Base-by-base conservation (phyloP, 108 stramenopile genomes). In the Skeletonema costatum region DNA sequence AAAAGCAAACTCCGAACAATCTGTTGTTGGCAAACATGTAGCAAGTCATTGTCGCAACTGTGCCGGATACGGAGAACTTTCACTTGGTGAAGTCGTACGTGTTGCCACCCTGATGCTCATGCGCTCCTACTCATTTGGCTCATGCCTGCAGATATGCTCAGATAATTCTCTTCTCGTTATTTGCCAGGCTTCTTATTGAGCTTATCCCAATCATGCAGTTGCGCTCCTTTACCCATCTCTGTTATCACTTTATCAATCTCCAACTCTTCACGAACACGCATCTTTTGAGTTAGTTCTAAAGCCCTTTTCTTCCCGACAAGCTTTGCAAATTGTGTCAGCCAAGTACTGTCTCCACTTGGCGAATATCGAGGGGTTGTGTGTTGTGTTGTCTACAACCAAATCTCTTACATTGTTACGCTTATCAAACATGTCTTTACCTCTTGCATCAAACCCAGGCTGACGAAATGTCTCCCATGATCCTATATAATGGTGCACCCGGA, bases 281-380 rank as follows among this genome's bases (percentile, higher is more conserved):
- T 32, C 53, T 59, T 2, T 61, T 69, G 59, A 2, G 68, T 59
- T 31, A 69, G 56, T 8, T 56, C 56, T 4, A 69, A 17, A 31
- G 68, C 68, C 68, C 56, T 69, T 56, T 69, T 50, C 13, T 21
- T 69, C 11, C 68, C 68, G 13, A 69, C 68, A 61, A 69, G 68
- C 21, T n/a, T 69, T 31, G 21, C 56, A 30, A 69, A 69, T 9
- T 69, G 9, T 14, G 51, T 32, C 68, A 69, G 42, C 68, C 68
- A 69, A 7, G 56, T 64, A 64, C 63, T 31, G n/a, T 63, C 25
- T n/a, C 25, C 19, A 13, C 35, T 36, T 63, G 62, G 14, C 29
- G 62, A 63, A 63, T 63, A 63, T 8, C 62, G 62, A 31, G 62
- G 62, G 25, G 33, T 64, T 17, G 63, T 64, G 33, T 12, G 33